A percentile compares a stretch with the other conserved stretches of the same genome.
Conservation (phyloP, 2,329 filamentous ascomycete genomes). For the Cercospora janseana region DNA sequence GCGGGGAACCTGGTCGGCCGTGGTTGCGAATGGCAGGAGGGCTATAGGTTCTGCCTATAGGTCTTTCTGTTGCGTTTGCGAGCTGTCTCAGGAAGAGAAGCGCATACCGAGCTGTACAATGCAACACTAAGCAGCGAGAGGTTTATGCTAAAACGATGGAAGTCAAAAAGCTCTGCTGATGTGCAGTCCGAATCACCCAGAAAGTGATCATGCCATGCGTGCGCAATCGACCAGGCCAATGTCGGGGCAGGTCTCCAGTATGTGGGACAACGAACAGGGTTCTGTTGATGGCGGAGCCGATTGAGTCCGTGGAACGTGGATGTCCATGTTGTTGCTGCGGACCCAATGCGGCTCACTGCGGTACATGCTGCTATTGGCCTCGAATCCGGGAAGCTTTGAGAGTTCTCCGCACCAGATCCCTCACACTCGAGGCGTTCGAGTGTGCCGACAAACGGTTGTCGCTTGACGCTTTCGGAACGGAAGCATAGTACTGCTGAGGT, state of each 20-base stretch:
- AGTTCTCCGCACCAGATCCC: constrained; percentile 5
- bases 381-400: not conserved
- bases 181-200: constrained; percentile 1
- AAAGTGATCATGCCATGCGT: constrained; percentile 6
- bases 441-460: constrained; percentile 1
- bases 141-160: no score
- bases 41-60: not conserved
- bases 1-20: constrained; percentile 21
- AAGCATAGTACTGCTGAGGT: not conserved
- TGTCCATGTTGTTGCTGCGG: constrained; percentile 1
- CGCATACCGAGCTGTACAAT: no score
- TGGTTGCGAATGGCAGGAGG: constrained; percentile 9
- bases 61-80: no score
- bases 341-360: not conserved
- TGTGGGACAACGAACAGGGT: not conserved
- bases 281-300: not conserved
- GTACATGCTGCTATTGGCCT: constrained; percentile 6
- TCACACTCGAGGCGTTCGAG: not conserved
- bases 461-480: constrained; percentile 2
- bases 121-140: no score
- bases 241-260: constrained; percentile 3
- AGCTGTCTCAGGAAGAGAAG: no score
- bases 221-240: constrained; percentile 1
- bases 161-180: not conserved
- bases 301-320: not conserved